Conservation (phyloP, 1,284 basidiomycete species). For the Puccinia triticina region DNA sequence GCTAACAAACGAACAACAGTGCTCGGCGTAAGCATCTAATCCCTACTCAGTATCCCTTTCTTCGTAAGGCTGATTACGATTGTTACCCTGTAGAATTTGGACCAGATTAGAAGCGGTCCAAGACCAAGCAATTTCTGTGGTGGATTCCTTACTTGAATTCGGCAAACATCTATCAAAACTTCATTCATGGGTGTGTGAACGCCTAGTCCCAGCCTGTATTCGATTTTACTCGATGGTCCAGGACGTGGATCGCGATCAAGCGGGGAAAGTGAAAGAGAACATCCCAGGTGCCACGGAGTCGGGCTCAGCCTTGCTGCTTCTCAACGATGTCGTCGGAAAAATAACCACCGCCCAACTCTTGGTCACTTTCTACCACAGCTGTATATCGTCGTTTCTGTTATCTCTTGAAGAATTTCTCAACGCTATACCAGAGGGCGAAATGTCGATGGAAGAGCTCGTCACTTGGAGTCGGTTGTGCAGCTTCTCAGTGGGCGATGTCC, state of each 20-base stretch:
- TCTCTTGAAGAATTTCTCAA: neutral
- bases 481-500: neutral
- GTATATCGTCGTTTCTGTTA: neutral
- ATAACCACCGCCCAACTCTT: neutral
- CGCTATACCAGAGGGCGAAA: neutral
- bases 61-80: neutral
- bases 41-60: neutral
- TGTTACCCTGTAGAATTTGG: neutral
- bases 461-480: neutral
- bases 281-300: neutral
- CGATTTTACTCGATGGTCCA: neutral
- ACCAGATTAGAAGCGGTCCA: neutral
- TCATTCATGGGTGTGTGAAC: neutral
- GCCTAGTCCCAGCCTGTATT: neutral
- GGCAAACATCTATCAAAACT: slow-evolving; percentile 7
- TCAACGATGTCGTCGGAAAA: neutral
- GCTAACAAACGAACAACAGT: neutral
- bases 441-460: slow-evolving; percentile 2
- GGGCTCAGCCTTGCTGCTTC: neutral
- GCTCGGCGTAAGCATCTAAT: neutral
- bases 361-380: slow-evolving; percentile 15
- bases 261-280: neutral
- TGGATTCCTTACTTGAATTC: neutral
- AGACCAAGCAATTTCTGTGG: slow-evolving; percentile 1
- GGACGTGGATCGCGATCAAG: neutral